A percentile compares a stretch with the other conserved stretches of the same genome.
Conservation (phyloP, 176 grass and related monocot species). For the Aegilops speltoides region DNA sequence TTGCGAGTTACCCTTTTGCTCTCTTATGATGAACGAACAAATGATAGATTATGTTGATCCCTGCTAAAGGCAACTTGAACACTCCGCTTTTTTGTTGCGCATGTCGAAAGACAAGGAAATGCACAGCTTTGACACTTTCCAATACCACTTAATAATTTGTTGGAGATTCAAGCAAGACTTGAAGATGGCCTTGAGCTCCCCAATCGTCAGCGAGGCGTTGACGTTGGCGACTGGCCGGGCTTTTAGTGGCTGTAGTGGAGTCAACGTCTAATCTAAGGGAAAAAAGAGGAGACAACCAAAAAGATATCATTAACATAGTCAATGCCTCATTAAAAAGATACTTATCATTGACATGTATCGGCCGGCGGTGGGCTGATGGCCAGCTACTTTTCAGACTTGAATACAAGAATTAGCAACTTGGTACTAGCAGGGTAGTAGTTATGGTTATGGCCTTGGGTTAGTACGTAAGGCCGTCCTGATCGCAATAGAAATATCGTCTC, state of each 20-base stretch:
- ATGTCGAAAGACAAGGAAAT: conserved; percentile 10
- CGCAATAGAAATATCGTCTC: conserved; percentile 17
- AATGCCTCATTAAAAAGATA: background rate
- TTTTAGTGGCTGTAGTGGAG: conserved; percentile 27
- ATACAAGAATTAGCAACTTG: conserved; percentile 20
- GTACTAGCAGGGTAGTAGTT: background rate
- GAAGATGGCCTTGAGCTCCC: conserved; percentile 29
- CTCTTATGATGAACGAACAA: background rate
- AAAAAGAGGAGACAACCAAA: background rate
- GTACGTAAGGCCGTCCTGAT: background rate
- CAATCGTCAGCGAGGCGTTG: conserved; percentile 25
- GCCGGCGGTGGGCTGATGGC: conserved; percentile 22
- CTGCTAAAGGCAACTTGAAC: conserved; percentile 26
- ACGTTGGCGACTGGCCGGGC: background rate
- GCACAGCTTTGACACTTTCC: background rate
- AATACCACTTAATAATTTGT: background rate
- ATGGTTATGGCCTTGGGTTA: background rate
- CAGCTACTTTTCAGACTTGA: conserved; percentile 27
- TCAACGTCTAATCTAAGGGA: conserved; percentile 26
- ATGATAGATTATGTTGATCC: background rate
- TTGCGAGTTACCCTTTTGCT: background rate
- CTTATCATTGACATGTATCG: conserved; percentile 6
- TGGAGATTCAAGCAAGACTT: background rate
- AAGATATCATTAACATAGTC: conserved; percentile 11
- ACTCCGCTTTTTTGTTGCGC: background rate